Conservation (phyloP, 2,329 filamentous ascomycete species). For the Trichoderma sp. region DNA sequence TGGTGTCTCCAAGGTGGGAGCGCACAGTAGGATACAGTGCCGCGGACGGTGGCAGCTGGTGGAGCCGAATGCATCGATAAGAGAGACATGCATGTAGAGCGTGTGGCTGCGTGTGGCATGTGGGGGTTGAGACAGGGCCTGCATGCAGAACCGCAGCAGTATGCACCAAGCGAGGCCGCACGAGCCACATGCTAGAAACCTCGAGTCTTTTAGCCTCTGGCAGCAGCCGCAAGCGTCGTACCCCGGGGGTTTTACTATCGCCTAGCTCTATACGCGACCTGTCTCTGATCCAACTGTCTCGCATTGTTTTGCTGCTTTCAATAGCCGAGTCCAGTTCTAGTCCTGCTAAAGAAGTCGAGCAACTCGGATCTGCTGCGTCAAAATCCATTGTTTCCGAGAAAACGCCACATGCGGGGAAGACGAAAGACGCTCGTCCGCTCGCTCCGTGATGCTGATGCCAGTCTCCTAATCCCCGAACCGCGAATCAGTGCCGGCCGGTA, state of each 20-base stretch:
- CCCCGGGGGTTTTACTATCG: slow-evolving; percentile 8
- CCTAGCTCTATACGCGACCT: background rate
- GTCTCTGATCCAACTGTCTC: background rate
- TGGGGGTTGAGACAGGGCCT: background rate
- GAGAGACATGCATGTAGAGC: slow-evolving; percentile 24
- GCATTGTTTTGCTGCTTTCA: slow-evolving; percentile 2
- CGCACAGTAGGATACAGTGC: slow-evolving; percentile 23
- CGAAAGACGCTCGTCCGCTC: background rate
- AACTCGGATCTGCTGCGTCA: background rate
- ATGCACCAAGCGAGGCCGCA: slow-evolving; percentile 7
- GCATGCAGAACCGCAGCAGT: background rate
- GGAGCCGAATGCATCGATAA: slow-evolving; percentile 19
- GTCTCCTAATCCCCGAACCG: background rate
- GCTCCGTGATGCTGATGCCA: background rate
- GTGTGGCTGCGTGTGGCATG: slow-evolving; percentile 11
- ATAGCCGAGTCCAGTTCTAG: background rate
- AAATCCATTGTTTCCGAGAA: slow-evolving; percentile 9
- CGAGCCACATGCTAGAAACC: slow-evolving; percentile 12
- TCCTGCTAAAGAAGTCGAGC: background rate
- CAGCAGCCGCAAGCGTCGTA: slow-evolving; percentile 18
- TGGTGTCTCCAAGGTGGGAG: slow-evolving; percentile 15
- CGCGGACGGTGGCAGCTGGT: background rate
- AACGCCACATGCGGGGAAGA: background rate
- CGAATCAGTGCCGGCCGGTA: background rate
- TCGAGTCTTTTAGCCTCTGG: background rate